Conservation (phyloP, 495 filamentous ascomycete species). For the Xylaria curta region DNA sequence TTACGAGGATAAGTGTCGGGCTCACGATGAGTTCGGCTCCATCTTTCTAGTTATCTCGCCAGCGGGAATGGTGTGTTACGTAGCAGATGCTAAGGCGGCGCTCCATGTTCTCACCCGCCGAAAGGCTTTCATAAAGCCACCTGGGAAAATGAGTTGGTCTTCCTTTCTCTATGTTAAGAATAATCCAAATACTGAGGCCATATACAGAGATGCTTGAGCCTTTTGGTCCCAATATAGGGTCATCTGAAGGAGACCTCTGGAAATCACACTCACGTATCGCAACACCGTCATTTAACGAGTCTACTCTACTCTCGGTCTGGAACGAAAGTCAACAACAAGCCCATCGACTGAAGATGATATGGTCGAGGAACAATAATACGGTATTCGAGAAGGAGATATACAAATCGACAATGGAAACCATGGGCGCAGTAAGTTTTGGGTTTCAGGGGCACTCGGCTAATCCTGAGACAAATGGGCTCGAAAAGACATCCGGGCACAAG, state of each 20-base stretch:
- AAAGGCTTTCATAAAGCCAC: neutral
- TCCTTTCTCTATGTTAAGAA: neutral
- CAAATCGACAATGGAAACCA: neutral
- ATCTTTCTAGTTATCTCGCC: slow-evolving; percentile 31
- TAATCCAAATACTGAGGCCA: neutral
- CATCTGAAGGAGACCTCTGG: slow-evolving; percentile 30
- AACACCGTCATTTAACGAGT: slow-evolving; percentile 32
- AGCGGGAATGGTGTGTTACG: slow-evolving; percentile 2
- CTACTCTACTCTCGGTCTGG: slow-evolving; percentile 32
- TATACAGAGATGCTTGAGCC: slow-evolving; percentile 34
- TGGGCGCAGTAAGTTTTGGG: slow-evolving; percentile 6
- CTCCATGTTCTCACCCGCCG: neutral
- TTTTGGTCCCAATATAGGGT: slow-evolving; percentile 35
- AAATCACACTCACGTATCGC: slow-evolving; percentile 34
- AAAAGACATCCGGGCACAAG: neutral
- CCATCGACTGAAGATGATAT: neutral
- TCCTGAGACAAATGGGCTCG: neutral
- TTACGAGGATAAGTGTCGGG: too few species aligned
- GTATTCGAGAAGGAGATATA: neutral
- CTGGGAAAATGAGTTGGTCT: neutral
- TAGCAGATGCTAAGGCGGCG: neutral
- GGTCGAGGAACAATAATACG: neutral
- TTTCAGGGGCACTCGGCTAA: neutral
- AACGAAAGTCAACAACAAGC: slow-evolving; percentile 31
- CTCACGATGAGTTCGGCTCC: too few species aligned